Evolutionary conservation across 495 filamentous ascomycete species (phyloP).

Genomic region (Penicillium argentinense): DNA sequence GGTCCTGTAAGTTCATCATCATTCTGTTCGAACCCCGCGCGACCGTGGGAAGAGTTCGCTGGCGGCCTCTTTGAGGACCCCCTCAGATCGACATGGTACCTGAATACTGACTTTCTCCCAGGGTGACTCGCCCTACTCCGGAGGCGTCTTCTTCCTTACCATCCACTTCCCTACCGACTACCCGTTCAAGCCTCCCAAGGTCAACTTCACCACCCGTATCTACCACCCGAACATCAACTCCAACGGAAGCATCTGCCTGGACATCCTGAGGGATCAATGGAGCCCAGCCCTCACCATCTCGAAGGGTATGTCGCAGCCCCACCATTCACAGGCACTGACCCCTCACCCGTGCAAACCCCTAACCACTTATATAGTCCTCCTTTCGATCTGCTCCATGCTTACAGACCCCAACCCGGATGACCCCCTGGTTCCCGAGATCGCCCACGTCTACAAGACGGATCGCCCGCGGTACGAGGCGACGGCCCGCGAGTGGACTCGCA

Average conservation of each 20-base stretch:
- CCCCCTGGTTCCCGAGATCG: constrained; percentile 96
- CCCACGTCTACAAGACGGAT: constrained; percentile 99
- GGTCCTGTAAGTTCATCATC: constrained; percentile 76
- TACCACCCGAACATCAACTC: constrained; percentile 99
- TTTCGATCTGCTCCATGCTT: constrained; percentile 99
- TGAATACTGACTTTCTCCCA: constrained; percentile 31
- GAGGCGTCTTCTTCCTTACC: constrained; percentile 95
- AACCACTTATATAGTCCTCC: constrained; percentile 62
- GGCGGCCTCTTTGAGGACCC: too few species aligned
- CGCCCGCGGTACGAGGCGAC: constrained; percentile 92
- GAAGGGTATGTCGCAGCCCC: constrained; percentile 65
- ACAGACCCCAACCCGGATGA: constrained; percentile 99
- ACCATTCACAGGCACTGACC: background rate
- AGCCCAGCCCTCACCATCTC: constrained; percentile 97
- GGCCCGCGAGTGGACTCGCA: constrained; percentile 96
- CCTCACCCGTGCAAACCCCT: constrained; percentile 10
- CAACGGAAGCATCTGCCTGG: constrained; percentile 97
- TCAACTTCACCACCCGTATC: constrained; percentile 99
- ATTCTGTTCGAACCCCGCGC: constrained; percentile 4
- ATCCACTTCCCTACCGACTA: constrained; percentile 99
- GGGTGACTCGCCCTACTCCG: constrained; percentile 94
- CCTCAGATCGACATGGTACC: too few species aligned
- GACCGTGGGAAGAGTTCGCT: constrained; percentile 6
- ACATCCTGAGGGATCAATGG: constrained; percentile 98
- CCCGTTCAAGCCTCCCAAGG: constrained; percentile 99